Conservation (phyloP, 176 grass and related monocot species). For the Poa annua region DNA sequence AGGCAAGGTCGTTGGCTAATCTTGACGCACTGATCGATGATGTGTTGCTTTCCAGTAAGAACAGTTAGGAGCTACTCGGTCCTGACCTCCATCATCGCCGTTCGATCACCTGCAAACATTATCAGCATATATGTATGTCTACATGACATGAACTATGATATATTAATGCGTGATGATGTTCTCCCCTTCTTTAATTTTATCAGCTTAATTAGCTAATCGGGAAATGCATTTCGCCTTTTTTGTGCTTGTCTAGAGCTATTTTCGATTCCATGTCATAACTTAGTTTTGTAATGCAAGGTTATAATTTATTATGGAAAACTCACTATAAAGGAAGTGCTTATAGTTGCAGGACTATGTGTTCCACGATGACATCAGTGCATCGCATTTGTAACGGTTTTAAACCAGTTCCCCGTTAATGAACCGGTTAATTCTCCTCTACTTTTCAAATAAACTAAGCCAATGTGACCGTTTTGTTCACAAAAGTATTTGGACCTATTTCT, state of each 20-base stretch:
- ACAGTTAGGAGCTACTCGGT: not conserved
- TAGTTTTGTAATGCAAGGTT: not conserved
- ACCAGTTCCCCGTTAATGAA: too few relatives aligned
- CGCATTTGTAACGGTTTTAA: too few relatives aligned
- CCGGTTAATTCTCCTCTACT: too few relatives aligned
- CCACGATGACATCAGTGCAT: too few relatives aligned
- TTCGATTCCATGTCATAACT: not conserved
- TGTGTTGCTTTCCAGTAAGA: constrained; percentile 29
- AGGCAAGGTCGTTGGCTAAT: not conserved
- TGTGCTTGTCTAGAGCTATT: not conserved
- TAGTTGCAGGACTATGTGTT: too few relatives aligned
- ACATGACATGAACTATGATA: not conserved
- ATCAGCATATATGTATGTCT: not conserved
- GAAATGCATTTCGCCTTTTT: not conserved
- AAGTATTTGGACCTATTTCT: too few relatives aligned
- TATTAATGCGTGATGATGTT: not conserved
- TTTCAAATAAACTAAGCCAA: too few relatives aligned
- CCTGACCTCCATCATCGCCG: not conserved
- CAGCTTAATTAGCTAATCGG: not conserved
- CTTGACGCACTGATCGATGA: constrained; percentile 22
- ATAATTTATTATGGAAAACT: not conserved
- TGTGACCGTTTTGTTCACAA: too few relatives aligned
- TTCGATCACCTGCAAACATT: not conserved
- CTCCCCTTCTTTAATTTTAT: not conserved
- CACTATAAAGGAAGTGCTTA: too few relatives aligned